A percentile compares a stretch with the other conserved stretches of the same genome.
Conservation (phyloP, 225 moss, liverwort and hornwort species). For the Sphagnum contortum region DNA sequence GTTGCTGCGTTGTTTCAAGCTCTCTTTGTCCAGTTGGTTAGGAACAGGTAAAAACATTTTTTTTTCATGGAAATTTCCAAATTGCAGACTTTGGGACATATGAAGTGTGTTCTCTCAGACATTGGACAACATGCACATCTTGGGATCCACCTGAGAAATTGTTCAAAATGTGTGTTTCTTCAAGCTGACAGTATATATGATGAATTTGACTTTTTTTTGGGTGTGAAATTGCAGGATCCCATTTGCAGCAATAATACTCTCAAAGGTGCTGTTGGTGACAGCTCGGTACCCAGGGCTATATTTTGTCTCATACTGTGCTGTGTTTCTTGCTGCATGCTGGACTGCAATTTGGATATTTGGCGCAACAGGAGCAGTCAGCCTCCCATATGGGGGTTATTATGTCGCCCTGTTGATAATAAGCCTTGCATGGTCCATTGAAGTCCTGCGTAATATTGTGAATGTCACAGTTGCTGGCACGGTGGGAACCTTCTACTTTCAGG, state of each 20-base stretch:
- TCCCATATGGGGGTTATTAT: slow-evolving; percentile 46
- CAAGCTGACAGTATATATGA: not conserved
- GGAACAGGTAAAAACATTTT: slow-evolving; percentile 20
- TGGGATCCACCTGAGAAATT: too few species aligned
- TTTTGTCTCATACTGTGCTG: slow-evolving; percentile 39
- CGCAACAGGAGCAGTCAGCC: slow-evolving; percentile 58
- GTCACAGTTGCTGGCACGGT: slow-evolving; percentile 80
- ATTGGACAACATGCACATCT: too few species aligned
- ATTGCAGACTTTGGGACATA: not conserved
- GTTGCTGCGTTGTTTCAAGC: slow-evolving; percentile 50
- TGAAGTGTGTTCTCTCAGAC: not conserved
- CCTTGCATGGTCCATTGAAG: slow-evolving; percentile 87
- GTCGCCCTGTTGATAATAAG: slow-evolving; percentile 49
- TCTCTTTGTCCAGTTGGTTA: slow-evolving; percentile 52
- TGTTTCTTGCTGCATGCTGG: slow-evolving; percentile 63
- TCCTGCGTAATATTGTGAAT: slow-evolving; percentile 81
- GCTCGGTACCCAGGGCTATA: slow-evolving; percentile 32
- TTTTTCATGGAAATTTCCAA: not conserved
- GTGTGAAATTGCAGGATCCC: slow-evolving; percentile 34
- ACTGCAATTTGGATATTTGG: slow-evolving; percentile 78
- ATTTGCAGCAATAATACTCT: slow-evolving; percentile 69
- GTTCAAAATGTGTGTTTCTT: too few species aligned
- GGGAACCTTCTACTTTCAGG: slow-evolving; percentile 52
- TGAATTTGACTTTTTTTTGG: not conserved
- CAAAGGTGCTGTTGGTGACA: slow-evolving; percentile 42